These are phyloP conservation scores for Diversispora epigaea DNA, from an alignment of 192 early-diverging fungal genomes.

Conservation along the genomic window DNA sequence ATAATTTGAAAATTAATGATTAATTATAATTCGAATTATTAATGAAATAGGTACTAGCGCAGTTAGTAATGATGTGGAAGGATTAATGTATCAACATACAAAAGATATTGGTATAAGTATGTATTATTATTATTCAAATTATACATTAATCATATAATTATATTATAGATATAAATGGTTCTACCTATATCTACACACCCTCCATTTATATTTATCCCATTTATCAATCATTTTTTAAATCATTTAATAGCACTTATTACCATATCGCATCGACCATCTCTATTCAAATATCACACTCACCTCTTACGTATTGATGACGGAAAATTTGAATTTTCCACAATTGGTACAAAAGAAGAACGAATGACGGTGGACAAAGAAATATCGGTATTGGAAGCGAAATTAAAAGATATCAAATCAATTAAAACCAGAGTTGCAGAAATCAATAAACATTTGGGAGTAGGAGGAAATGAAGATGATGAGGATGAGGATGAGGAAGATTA, in stretches of 20 bases:
- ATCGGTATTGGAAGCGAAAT: constrained; percentile 59
- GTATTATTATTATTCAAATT: constrained; percentile 1
- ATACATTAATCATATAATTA: too few species aligned
- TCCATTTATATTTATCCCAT: too few species aligned
- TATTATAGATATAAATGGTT: too few species aligned
- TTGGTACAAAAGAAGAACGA: constrained; percentile 77
- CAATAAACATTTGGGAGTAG: constrained; percentile 47
- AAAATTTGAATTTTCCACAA: constrained; percentile 73
- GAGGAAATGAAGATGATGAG: constrained; percentile 40
- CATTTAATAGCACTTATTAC: constrained; percentile 69
- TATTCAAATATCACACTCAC: constrained; percentile 96
- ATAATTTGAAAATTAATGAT: neutral
- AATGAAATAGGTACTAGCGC: constrained; percentile 53
- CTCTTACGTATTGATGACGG: constrained; percentile 92
- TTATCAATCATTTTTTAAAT: neutral
- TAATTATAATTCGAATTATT: neutral
- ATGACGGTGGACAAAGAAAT: constrained; percentile 89
- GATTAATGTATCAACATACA: constrained; percentile 83
- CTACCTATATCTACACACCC: too few species aligned
- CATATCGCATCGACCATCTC: constrained; percentile 89
- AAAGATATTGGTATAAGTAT: constrained; percentile 78
- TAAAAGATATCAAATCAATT: constrained; percentile 50
- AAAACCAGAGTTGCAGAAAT: constrained; percentile 50
- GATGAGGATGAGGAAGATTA: constrained; percentile 34
- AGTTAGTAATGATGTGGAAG: constrained; percentile 91